A percentile compares a stretch with the other conserved stretches of the same genome.
These are phyloP conservation scores for Cyclotella distinguenda DNA, from an alignment of 108 stramenopile genomes.

Conservation along the genomic window DNA sequence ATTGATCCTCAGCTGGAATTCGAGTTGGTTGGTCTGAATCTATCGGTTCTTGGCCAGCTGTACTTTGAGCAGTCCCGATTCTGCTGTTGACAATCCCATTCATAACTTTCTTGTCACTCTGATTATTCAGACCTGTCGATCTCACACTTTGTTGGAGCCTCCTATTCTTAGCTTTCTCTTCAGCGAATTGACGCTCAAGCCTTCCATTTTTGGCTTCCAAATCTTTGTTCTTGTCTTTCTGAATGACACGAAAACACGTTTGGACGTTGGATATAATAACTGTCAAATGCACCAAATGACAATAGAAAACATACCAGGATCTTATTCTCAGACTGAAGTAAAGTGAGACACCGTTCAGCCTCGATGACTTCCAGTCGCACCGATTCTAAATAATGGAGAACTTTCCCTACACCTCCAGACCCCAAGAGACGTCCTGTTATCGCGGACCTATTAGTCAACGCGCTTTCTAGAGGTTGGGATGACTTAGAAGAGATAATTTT, in stretches of 20 bases:
- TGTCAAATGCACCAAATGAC: too few relatives aligned
- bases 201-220: conserved; percentile 70
- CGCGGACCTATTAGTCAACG: not conserved
- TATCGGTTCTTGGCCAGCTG: not conserved
- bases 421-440: conserved; percentile 34
- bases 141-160: conserved; percentile 19
- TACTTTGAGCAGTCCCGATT: not conserved
- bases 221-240: conserved; percentile 83
- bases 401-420: conserved; percentile 66
- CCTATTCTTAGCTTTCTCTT: conserved; percentile 56
- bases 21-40: not conserved
- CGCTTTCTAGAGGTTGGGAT: not conserved
- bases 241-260: not conserved
- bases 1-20: not conserved
- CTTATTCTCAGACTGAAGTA: conserved; percentile 57
- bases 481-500: conserved; percentile 1
- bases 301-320: conserved; percentile 54
- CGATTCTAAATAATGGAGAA: conserved; percentile 74
- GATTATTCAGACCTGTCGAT: not conserved
- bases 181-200: conserved; percentile 60
- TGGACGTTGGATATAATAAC: too few relatives aligned
- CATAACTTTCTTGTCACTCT: not conserved
- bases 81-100: not conserved
- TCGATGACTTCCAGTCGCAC: conserved; percentile 74
- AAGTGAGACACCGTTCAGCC: conserved; percentile 64